phyloP scores from a whole-genome alignment of 2,329 filamentous ascomycete species.

The Aureobasidium namibiae region DNA sequence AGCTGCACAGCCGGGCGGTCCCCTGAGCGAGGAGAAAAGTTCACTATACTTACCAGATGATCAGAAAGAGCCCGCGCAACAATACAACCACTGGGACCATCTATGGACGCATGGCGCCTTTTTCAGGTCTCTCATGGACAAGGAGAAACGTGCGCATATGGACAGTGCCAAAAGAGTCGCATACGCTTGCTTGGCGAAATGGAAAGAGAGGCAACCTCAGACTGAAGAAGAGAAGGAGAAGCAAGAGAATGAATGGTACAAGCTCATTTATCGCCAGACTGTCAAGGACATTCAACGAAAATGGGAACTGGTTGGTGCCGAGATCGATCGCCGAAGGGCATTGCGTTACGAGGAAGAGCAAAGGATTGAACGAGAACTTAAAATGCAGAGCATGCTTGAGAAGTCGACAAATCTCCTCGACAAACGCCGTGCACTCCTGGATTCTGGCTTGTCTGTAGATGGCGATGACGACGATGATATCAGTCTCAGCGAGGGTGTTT shows the following conservation, averaged over 20 bases:
- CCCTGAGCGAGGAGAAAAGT: conserved; percentile 63
- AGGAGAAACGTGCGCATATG: conserved; percentile 71
- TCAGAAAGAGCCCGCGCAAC: conserved; percentile 58
- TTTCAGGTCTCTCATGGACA: conserved; percentile 70
- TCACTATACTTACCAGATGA: conserved; percentile 66
- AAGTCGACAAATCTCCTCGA: conserved; percentile 62
- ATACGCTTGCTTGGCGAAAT: conserved; percentile 67
- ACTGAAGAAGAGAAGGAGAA: conserved; percentile 71
- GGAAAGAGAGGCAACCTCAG: conserved; percentile 65
- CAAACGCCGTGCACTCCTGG: conserved; percentile 38
- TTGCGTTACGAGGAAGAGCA: conserved; percentile 55
- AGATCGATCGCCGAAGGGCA: conserved; percentile 49
- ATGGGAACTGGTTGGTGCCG: conserved; percentile 50
- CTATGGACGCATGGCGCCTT: conserved; percentile 69
- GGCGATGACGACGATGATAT: conserved; percentile 29
- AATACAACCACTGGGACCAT: conserved; percentile 85
- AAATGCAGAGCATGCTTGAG: conserved; percentile 64
- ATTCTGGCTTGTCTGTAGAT: conserved; percentile 2
- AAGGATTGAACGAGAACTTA: conserved; percentile 49
- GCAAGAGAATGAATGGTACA: conserved; percentile 61
- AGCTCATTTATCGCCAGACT: conserved; percentile 63
- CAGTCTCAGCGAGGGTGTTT: conserved; percentile 37
- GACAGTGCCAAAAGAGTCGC: conserved; percentile 72
- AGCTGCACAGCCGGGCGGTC: conserved; percentile 65
- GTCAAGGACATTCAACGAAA: conserved; percentile 54